These are phyloP conservation scores for Magnolia sinica DNA, from an alignment of 164 flowering plant species.

Conservation along the genomic window DNA sequence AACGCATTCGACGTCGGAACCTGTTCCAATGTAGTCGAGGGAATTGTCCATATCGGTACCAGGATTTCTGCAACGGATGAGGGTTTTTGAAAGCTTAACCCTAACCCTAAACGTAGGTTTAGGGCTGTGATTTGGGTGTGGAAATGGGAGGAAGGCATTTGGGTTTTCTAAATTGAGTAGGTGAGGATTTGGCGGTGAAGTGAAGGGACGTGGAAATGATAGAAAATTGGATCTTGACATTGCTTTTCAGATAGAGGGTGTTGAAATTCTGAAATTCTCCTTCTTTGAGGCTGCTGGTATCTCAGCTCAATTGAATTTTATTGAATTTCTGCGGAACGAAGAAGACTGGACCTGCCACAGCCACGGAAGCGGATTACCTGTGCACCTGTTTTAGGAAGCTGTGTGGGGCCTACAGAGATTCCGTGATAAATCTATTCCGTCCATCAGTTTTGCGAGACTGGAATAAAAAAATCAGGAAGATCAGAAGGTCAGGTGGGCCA, in stretches of 20 bases:
- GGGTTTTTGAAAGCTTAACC: not conserved
- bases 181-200: not conserved
- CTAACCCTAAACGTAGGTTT: not conserved
- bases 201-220: not conserved
- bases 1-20: constrained; percentile 57
- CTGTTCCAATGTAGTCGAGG: constrained; percentile 61
- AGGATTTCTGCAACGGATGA: constrained; percentile 11
- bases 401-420: too few relatives aligned
- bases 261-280: not conserved
- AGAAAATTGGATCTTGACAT: not conserved
- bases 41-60: constrained; percentile 11
- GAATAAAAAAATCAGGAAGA: too few relatives aligned
- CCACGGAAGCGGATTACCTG: too few relatives aligned
- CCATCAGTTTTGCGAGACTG: too few relatives aligned
- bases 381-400: too few relatives aligned
- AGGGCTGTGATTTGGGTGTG: not conserved
- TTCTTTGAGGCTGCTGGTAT: not conserved
- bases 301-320: not conserved
- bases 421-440: too few relatives aligned
- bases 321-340: too few relatives aligned
- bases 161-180: not conserved
- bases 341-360: too few relatives aligned
- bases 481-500: too few relatives aligned
- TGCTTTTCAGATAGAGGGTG: not conserved
- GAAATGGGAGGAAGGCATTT: not conserved